Evolutionary conservation across 352 stramenopile species (phyloP).

Genomic region (Globisporangium abappressorium): DNA sequence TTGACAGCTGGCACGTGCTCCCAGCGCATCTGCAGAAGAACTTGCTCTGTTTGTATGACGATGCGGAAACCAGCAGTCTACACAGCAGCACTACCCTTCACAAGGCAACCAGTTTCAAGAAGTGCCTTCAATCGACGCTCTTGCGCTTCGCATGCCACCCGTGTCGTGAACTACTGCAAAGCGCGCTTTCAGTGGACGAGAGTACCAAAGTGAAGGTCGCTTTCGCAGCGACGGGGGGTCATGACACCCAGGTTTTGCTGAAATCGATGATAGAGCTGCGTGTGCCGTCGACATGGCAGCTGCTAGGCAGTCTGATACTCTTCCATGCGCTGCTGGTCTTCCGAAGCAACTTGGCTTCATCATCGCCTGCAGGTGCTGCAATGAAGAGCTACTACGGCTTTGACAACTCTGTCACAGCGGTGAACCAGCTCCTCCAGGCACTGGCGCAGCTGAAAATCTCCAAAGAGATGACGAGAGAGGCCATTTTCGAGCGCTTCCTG

Average conservation of each 20-base stretch:
- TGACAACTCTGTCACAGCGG: conserved; percentile 11
- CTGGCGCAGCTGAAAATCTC: background rate
- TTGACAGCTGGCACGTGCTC: conserved; percentile 19
- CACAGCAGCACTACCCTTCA: background rate
- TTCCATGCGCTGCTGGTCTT: conserved; percentile 42
- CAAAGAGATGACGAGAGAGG: background rate
- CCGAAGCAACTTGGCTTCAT: background rate
- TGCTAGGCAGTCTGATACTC: conserved; percentile 39
- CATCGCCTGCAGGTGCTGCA: too few relatives aligned
- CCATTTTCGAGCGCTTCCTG: conserved; percentile 10
- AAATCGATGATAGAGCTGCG: background rate
- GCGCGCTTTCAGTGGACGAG: conserved; percentile 2
- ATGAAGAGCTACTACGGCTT: background rate
- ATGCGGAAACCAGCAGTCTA: background rate
- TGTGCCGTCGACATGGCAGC: conserved; percentile 18
- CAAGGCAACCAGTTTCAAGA: conserved; percentile 19
- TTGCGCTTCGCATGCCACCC: conserved; percentile 36
- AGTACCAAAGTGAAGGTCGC: background rate
- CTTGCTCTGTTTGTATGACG: conserved; percentile 28
- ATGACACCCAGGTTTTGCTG: background rate
- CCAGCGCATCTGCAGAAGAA: conserved; percentile 28
- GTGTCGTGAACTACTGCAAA: conserved; percentile 17
- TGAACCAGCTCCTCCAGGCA: conserved; percentile 12
- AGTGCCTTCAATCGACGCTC: conserved; percentile 39
- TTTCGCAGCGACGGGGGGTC: background rate